Base-by-base conservation (phyloP, 2,329 filamentous ascomycete genomes). In the Fusarium sp. region DNA sequence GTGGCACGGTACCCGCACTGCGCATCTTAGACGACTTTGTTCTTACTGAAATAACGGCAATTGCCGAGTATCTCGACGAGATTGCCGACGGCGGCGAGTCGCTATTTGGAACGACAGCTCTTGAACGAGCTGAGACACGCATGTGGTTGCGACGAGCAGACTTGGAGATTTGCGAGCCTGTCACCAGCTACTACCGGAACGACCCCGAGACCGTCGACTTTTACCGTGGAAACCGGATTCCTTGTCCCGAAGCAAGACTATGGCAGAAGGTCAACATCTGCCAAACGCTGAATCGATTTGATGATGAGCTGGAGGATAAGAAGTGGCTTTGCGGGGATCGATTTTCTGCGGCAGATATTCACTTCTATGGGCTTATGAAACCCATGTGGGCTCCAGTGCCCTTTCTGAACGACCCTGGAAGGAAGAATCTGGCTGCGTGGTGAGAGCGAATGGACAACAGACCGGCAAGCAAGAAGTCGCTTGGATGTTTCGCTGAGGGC, bases 141-240 rank as follows among this genome's bases (percentile, higher is more conserved):
- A 65, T 70, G 68, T 69, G 66, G 66, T 22, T 65, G 2, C 54
- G 61, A 18, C 11, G 66, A 10, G 61, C 62, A 45, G 66, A 70
- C 14, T 36, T 69, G 2, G 66, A 66, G 14, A 58, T 69, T 13
- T 45, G 59, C 27, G 52, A 70, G 18, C 56, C 68, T n/a, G 22
- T 58, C 2, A 62, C 50, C 4, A 52, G 33, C 1, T 69, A 56
- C 42, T 45, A 36, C 22, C 31, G 66, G 0, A 69, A 62, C 29
- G 66, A 60, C 10, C 60, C 56, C 1, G 66, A 25, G 0, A 66
- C 66, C 1, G n/a, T 56, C 2, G 47, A 69, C 18, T 66, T 69
- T 13, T 70, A 66, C 6, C 58, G 62, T 3, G 66, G 68, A 6
- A 27, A 65, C 7, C 45, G 60, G 1, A 69, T 60, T 11, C 66